phyloP scores from a whole-genome alignment of 2,329 filamentous ascomycete species.

The Pyricularia sp. region DNA sequence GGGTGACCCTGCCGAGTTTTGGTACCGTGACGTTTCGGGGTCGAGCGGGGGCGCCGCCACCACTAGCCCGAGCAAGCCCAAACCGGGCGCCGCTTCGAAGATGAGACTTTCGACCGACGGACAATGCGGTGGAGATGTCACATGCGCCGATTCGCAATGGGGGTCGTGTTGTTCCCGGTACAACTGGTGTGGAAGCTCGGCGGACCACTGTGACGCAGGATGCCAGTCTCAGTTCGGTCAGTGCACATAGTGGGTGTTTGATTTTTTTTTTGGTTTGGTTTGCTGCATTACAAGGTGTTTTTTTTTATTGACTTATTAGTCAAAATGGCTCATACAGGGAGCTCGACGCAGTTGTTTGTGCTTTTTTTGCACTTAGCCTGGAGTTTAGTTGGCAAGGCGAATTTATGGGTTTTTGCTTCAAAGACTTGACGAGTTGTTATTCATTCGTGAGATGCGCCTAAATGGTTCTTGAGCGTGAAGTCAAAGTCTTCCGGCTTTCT shows the following conservation, averaged over 20 bases:
- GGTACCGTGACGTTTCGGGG: constrained; percentile 26
- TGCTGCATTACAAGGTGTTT: background rate
- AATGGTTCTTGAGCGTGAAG: constrained; percentile 13
- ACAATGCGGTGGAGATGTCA: constrained; percentile 4
- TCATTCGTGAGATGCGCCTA: background rate
- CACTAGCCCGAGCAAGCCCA: background rate
- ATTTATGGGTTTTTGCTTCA: background rate
- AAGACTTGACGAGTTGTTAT: background rate
- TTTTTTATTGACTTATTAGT: background rate
- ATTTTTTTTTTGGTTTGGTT: background rate
- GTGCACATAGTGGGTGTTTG: background rate
- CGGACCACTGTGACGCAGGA: background rate
- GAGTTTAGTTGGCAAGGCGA: background rate
- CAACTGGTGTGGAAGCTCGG: background rate
- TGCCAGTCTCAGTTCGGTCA: constrained; percentile 1
- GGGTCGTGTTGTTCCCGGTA: constrained; percentile 5
- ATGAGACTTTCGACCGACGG: background rate
- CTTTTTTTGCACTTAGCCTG: background rate
- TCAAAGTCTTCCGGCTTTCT: constrained; percentile 33
- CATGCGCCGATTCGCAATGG: constrained; percentile 1
- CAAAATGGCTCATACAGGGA: background rate
- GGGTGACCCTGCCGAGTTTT: constrained; percentile 31
- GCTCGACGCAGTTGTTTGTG: background rate
- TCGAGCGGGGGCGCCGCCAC: background rate
- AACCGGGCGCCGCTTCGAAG: background rate